phyloP scores from a whole-genome alignment of 1,139 yeast species.

The Debaryomyces fabryi region DNA sequence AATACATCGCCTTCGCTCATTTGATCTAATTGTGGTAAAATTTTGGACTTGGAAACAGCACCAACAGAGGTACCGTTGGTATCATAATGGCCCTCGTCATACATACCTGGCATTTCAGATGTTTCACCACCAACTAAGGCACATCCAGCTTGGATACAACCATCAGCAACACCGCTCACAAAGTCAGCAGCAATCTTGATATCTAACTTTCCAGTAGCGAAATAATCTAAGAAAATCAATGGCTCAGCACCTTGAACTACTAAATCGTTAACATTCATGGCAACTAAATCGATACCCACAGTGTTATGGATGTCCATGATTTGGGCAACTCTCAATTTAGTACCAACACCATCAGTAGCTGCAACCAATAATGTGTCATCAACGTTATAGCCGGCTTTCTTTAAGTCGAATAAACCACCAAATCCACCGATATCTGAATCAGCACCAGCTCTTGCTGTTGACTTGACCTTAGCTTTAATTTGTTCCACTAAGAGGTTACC shows the following conservation, averaged over 20 bases:
- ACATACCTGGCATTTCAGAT: slow-evolving; percentile 99
- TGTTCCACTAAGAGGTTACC: slow-evolving; percentile 89
- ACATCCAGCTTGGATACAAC: slow-evolving; percentile 94
- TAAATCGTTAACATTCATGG: slow-evolving; percentile 97
- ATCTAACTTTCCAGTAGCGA: slow-evolving; percentile 92
- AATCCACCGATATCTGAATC: slow-evolving; percentile 99
- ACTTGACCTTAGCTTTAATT: slow-evolving; percentile 87
- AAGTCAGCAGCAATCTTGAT: slow-evolving; percentile 82
- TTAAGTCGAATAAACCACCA: slow-evolving; percentile 93
- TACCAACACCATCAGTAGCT: slow-evolving; percentile 99
- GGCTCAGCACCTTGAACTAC: slow-evolving; percentile 99
- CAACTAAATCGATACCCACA: slow-evolving; percentile 97
- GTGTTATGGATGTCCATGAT: slow-evolving; percentile 86
- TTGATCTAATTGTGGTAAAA: slow-evolving; percentile 67
- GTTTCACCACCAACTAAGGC: slow-evolving; percentile 99
- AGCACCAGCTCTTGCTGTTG: slow-evolving; percentile 96
- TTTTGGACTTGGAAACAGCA: slow-evolving; percentile 81
- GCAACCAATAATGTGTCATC: slow-evolving; percentile 85
- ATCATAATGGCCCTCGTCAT: slow-evolving; percentile 92
- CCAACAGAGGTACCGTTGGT: slow-evolving; percentile 99
- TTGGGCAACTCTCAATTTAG: slow-evolving; percentile 94
- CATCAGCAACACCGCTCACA: slow-evolving; percentile 94
- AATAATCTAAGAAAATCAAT: slow-evolving; percentile 90
- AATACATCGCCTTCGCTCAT: slow-evolving; percentile 82
- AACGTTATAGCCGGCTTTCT: slow-evolving; percentile 80